Conservation (phyloP, 441 rosid species). For the Brassica hybrid region DNA sequence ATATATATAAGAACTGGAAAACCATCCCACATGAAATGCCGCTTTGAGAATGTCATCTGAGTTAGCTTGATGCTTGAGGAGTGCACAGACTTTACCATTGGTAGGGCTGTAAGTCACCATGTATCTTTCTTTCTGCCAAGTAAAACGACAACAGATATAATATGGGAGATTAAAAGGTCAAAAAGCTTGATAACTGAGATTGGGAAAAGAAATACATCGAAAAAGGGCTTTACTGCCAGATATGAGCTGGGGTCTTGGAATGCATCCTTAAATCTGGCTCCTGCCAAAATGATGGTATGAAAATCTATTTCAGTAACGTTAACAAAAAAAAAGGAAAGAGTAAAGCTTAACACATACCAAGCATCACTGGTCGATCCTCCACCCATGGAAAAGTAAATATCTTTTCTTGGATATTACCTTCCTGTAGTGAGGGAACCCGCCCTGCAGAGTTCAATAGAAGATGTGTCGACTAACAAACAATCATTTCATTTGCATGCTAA, state of each 20-base stretch:
- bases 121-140: slow-evolving; percentile 82
- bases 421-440: slow-evolving; percentile 78
- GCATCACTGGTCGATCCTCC: slow-evolving; percentile 78
- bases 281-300: slow-evolving; percentile 46
- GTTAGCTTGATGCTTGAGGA: slow-evolving; percentile 90
- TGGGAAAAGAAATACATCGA: slow-evolving; percentile 54
- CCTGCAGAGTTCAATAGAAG: slow-evolving; percentile 51
- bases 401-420: slow-evolving; percentile 80
- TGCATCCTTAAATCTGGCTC: slow-evolving; percentile 95
- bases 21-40: slow-evolving; percentile 84
- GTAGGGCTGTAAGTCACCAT: slow-evolving; percentile 81
- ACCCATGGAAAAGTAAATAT: slow-evolving; percentile 82
- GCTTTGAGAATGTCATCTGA: slow-evolving; percentile 94
- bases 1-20: not conserved
- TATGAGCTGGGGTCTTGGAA: slow-evolving; percentile 87
- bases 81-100: slow-evolving; percentile 84
- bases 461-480: slow-evolving; percentile 13
- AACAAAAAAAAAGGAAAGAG: not conserved
- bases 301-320: slow-evolving; percentile 6
- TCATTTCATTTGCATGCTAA: slow-evolving; percentile 1
- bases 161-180: not conserved
- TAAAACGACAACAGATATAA: slow-evolving; percentile 29
- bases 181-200: slow-evolving; percentile 15
- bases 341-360: slow-evolving; percentile 57
- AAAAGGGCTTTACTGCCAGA: slow-evolving; percentile 74